Percentiles rank a stretch among this genome's conserved stretches.
Conservation (phyloP, 441 rosid genomes). For the Arabidopsis hybrid region DNA sequence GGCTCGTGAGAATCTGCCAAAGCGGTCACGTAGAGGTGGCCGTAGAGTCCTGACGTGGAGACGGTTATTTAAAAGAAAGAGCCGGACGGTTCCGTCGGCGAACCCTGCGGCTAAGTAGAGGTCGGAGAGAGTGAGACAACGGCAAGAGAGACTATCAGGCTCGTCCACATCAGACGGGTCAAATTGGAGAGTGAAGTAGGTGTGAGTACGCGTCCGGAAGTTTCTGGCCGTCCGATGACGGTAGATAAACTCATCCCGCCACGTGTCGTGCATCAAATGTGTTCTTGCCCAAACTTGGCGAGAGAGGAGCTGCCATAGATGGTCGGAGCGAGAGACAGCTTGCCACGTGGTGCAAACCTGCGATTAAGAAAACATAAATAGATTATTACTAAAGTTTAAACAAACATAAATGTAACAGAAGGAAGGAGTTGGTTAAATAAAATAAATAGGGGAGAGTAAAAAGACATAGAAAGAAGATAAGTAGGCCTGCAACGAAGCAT, state of each 20-base stretch:
- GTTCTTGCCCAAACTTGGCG: conserved; percentile 65
- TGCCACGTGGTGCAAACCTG: conserved; percentile 96
- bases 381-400: neutral
- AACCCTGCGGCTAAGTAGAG: conserved; percentile 78
- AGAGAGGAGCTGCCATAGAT: conserved; percentile 72
- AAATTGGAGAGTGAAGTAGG: conserved; percentile 59
- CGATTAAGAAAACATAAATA: neutral
- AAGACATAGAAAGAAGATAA: conserved; percentile 45
- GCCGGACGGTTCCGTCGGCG: conserved; percentile 86
- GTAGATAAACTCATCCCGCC: conserved; percentile 77
- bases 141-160: conserved; percentile 74
- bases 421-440: neutral
- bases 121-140: conserved; percentile 83
- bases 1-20: conserved; percentile 78
- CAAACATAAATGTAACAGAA: neutral
- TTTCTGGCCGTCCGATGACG: conserved; percentile 73
- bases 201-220: conserved; percentile 55
- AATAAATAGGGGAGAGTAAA: neutral
- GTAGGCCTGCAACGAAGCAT: conserved; percentile 47
- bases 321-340: conserved; percentile 76
- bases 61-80: conserved; percentile 65
- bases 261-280: conserved; percentile 55
- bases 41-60: conserved; percentile 63
- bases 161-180: conserved; percentile 68
- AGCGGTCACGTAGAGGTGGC: conserved; percentile 64